phyloP scores from a whole-genome alignment of 2,329 filamentous ascomycete species.

The Epichloe baconii region DNA sequence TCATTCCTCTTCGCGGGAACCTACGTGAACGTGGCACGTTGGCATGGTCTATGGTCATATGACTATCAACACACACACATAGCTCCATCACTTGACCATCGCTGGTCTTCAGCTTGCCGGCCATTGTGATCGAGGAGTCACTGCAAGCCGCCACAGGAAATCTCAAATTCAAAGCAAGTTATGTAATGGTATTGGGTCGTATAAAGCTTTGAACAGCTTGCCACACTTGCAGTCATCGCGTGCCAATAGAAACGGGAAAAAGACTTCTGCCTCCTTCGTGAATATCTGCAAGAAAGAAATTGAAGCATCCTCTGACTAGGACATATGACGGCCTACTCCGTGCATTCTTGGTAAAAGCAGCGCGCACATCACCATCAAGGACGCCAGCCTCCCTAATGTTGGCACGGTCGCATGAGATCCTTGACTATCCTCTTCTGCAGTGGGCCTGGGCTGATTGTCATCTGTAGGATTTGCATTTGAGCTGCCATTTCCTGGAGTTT shows the following conservation, averaged over 20 bases:
- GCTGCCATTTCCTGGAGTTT: slow-evolving; percentile 11
- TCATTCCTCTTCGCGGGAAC: too few species aligned
- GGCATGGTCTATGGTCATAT: too few species aligned
- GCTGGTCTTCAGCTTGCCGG: too few species aligned
- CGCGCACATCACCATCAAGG: not conserved
- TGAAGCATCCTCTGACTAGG: not conserved
- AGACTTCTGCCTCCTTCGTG: not conserved
- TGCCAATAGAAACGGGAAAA: not conserved
- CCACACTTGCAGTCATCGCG: not conserved
- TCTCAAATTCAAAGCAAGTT: too few species aligned
- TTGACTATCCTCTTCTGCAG: not conserved
- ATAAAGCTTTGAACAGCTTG: not conserved
- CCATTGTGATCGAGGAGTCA: too few species aligned
- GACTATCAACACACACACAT: too few species aligned
- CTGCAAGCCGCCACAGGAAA: too few species aligned
- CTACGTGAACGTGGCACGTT: too few species aligned
- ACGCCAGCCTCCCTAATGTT: not conserved
- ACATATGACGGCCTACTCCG: not conserved
- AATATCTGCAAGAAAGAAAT: not conserved
- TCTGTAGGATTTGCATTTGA: slow-evolving; percentile 12
- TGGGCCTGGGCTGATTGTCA: not conserved
- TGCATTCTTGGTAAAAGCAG: not conserved
- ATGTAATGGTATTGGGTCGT: not conserved
- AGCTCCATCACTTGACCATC: too few species aligned
- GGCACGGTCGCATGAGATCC: not conserved